A percentile compares a stretch with the other conserved stretches of the same genome.
phyloP scores from a whole-genome alignment of 2,329 filamentous ascomycete genomes.

The Ophiocordyceps camponoti-floridani region DNA sequence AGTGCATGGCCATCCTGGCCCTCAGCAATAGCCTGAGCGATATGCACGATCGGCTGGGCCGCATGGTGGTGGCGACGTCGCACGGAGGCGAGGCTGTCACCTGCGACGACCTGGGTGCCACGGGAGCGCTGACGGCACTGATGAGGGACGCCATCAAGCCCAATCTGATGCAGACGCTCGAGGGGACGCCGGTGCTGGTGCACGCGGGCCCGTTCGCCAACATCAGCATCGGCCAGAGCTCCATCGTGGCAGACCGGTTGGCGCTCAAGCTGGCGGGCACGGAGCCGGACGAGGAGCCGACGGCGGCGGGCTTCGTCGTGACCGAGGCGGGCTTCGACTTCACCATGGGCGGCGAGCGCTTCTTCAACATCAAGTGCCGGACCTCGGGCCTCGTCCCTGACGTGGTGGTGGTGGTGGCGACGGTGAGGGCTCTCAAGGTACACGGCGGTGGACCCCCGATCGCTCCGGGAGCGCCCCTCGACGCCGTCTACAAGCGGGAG shows the following conservation, averaged over 20 bases:
- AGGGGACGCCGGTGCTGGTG: conserved; percentile 93
- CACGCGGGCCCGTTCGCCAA: conserved; percentile 97
- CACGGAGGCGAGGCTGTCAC: conserved; percentile 77
- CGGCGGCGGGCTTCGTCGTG: conserved; percentile 81
- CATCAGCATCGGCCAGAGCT: conserved; percentile 94
- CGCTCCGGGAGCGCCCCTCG: conserved; percentile 66
- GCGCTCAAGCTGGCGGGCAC: conserved; percentile 92
- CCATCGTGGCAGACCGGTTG: conserved; percentile 85
- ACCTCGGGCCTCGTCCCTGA: conserved; percentile 85
- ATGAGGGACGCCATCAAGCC: conserved; percentile 99
- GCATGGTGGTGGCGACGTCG: conserved; percentile 90
- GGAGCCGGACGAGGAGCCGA: conserved; percentile 71
- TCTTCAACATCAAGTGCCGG: conserved; percentile 99
- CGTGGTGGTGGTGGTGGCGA: conserved; percentile 87
- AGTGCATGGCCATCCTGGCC: conserved; percentile 96
- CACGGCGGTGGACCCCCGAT: conserved; percentile 95
- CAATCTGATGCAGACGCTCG: conserved; percentile 94
- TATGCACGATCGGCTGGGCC: conserved; percentile 81
- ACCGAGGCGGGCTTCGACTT: conserved; percentile 98
- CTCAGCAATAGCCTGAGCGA: conserved; percentile 76
- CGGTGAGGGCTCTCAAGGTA: conserved; percentile 87
- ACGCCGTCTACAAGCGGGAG: conserved; percentile 79
- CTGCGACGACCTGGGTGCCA: conserved; percentile 85
- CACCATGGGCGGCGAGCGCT: conserved; percentile 97
- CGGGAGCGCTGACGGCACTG: conserved; percentile 78